Conservation (phyloP, 768 basidiomycete species). For the Gloeophyllum trabeum region DNA sequence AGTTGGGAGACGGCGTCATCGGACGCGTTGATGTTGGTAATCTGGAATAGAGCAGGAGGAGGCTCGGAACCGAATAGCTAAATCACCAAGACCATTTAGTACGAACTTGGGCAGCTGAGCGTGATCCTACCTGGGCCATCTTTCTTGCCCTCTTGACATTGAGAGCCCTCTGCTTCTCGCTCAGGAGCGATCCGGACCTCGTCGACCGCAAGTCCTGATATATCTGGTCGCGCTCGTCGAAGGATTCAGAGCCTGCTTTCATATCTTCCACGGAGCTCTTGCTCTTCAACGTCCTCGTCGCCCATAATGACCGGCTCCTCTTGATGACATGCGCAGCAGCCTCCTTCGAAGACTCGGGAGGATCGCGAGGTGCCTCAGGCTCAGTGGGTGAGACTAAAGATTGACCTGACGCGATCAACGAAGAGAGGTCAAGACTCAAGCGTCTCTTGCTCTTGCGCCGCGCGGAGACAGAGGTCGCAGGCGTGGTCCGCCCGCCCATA, state of each 20-base stretch:
- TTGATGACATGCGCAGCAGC: constrained; percentile 7
- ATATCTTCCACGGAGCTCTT: too few species aligned
- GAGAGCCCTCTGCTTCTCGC: constrained; percentile 24
- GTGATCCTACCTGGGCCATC: constrained; percentile 32
- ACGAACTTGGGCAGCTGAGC: not conserved
- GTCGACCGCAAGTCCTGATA: not conserved
- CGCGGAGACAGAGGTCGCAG: not conserved
- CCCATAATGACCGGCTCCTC: constrained; percentile 20
- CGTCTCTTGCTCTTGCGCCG: too few species aligned
- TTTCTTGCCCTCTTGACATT: constrained; percentile 37
- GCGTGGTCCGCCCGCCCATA: not conserved
- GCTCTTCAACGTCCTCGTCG: constrained; percentile 5
- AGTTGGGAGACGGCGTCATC: constrained; percentile 4
- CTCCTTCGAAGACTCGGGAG: not conserved
- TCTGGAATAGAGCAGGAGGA: constrained; percentile 28
- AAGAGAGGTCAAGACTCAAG: not conserved
- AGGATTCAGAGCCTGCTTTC: too few species aligned
- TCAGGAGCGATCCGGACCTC: not conserved
- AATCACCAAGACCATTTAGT: not conserved
- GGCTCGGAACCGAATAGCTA: constrained; percentile 43
- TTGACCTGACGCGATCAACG: not conserved
- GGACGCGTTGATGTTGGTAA: constrained; percentile 11
- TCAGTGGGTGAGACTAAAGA: too few species aligned
- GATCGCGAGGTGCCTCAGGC: too few species aligned
- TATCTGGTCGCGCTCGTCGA: too few species aligned